Evolutionary conservation across 1,284 basidiomycete species (phyloP), one percentile per base, ranked within the genome.

Genomic region (Pulveroboletus sp.): DNA sequence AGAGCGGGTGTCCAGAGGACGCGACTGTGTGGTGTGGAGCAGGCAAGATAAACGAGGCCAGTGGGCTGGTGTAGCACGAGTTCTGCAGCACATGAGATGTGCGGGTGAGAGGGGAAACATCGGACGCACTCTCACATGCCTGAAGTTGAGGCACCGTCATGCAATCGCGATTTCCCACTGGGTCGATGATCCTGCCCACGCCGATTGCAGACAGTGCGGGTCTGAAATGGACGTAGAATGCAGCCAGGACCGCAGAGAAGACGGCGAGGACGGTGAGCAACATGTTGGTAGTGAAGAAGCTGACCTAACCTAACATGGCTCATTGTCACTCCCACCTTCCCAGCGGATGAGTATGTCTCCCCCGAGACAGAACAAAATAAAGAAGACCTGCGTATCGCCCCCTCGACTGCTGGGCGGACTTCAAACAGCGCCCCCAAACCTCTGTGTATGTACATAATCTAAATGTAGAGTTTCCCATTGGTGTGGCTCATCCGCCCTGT

Each of bases 21-120:
- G 16, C 87, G 80, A 33, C 73, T 76, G 4, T 66, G 65, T 3
- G 74, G 80, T 1, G 77, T 78, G 3, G 87, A 87, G 63, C 89
- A 91, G 12, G 86, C 86, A 11, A 88, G 76, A 65, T 87, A 91
- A n/a, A 91, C 58, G 12, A 82, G 60, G 35, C 85, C 86, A 3
- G 78, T 78, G 3, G 79, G 74, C 48, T 80, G 72, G 57, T 85
- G 82, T 11, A 84, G 67, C 7, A 83, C 75, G 40, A 81, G 68
- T 67, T 86, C 84, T 86, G 35, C 13, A 11, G 21, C 15, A 4
- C 2, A 33, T 50, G 47, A 62, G 37, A 4, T 19, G 33, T 2
- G 17, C 17, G 1, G 1, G 10, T 24, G 32, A 26, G 45, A 16
- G 12, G 16, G 21, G n/a, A 17, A 19, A 10, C 29, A 24, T 13